These are phyloP conservation scores for Dendrostoma leiphaemia DNA, from an alignment of 2,329 filamentous ascomycete genomes.

Conservation along the genomic window DNA sequence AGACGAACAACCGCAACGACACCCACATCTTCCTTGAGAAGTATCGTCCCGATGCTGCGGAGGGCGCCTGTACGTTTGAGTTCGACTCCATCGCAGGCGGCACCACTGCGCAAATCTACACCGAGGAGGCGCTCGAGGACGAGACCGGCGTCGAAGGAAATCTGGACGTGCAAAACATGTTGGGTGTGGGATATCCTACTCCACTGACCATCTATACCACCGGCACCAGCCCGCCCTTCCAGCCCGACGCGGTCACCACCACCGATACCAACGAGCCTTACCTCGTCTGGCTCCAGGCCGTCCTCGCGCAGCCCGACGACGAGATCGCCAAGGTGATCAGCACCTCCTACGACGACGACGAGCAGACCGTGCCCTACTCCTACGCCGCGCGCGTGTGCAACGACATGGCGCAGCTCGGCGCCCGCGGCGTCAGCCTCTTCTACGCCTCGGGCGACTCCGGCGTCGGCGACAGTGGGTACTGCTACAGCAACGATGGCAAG, in stretches of 20 bases:
- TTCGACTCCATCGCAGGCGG: conserved; percentile 33
- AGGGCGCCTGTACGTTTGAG: conserved; percentile 30
- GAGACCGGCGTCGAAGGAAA: conserved; percentile 51
- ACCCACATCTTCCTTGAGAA: conserved; percentile 33
- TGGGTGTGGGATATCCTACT: conserved; percentile 29
- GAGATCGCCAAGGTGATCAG: conserved; percentile 60
- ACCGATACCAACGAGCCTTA: conserved; percentile 29
- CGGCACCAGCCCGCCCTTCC: conserved; percentile 31
- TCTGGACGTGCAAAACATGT: conserved; percentile 54
- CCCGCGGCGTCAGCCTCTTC: conserved; percentile 66
- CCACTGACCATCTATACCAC: conserved; percentile 31
- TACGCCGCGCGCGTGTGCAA: conserved; percentile 54
- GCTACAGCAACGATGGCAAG: conserved; percentile 24
- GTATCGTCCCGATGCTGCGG: conserved; percentile 34
- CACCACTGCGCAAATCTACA: conserved; percentile 27
- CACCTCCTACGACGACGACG: conserved; percentile 66
- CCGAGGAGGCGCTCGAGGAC: conserved; percentile 28
- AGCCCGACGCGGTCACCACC: conserved; percentile 7
- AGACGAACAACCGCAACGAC: conserved; percentile 46
- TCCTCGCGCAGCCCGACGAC: conserved; percentile 48
- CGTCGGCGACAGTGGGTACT: conserved; percentile 32
- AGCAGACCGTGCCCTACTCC: conserved; percentile 57
- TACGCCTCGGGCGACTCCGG: conserved; percentile 60
- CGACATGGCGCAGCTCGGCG: conserved; percentile 63
- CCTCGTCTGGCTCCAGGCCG: conserved; percentile 52